Base-by-base conservation (phyloP, 176 grass and related monocot genomes). In the Carex littledalei region DNA sequence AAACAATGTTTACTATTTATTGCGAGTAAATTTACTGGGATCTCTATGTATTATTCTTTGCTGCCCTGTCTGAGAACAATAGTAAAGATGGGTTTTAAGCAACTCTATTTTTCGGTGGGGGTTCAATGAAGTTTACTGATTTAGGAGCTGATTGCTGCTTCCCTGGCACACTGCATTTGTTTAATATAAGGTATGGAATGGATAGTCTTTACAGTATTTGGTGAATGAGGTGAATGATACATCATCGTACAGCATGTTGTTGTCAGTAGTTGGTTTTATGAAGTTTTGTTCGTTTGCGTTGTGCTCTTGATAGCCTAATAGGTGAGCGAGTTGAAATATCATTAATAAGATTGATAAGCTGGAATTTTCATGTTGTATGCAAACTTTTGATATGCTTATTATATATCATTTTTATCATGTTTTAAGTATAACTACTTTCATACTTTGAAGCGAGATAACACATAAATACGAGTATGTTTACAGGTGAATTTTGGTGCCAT, bases 171-270 rank as follows among this genome's bases (percentile, higher is more conserved):
- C 74, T 57, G 37, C 37, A 39, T 39, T 39, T 39, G 52, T 78
- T 78, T 57, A 18, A 78, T 78, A 35, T 78, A 57, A 78, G 52
- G 12, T 78, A 57, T 78, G 49, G 74, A 57, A 72, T 53, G 45
- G 49, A 29, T 24, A 78, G 24, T 72, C 11, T 3, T 78, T 55
- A 17, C 11, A 8, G 15, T 76, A 17, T 78, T 56, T 32, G 73
- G 26, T 78, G 45, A 55, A 50, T 53, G 72, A 6, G 22, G 13
- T 61, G n/a, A 61, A 62, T 78, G 49, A 53, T 41, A 63, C n/a
- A 22, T 22, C 21, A 18, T 39, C 13, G 8, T 69, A 70, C 34
- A 71, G 17, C 20, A 45, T 47, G 68, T 20, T n/a, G 10, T n/a
- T 71, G n/a, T n/a, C 1, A 0, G 6, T 70, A 7, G 0, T 9